Conservation (phyloP, 306 rosid genomes). For the Macrotyloma uniflorum region DNA sequence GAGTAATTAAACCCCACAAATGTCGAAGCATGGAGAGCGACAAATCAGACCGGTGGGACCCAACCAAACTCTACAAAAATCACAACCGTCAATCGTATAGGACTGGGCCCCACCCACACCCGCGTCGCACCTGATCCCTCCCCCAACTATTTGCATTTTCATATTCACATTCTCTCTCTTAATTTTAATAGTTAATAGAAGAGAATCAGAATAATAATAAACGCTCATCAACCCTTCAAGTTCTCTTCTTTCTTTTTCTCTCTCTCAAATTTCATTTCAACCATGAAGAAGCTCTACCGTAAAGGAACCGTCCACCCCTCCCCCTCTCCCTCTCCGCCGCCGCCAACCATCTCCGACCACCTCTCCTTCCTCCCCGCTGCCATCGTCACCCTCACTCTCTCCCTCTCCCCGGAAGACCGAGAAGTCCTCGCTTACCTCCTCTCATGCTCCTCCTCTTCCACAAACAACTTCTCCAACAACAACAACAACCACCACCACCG, state of each 20-base stretch:
- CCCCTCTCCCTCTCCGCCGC: conserved; percentile 87
- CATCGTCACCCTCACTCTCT: conserved; percentile 67
- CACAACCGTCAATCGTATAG: background rate
- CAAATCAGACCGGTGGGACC: conserved; percentile 35
- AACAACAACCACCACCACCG: conserved; percentile 6
- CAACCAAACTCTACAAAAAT: background rate
- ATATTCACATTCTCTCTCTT: conserved; percentile 7
- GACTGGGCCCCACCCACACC: background rate
- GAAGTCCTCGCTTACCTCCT: conserved; percentile 84
- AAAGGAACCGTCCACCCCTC: conserved; percentile 88
- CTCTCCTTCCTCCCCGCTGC: conserved; percentile 81
- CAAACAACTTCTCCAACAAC: background rate
- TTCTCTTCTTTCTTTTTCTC: background rate
- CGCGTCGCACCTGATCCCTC: conserved; percentile 38
- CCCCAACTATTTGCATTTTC: background rate
- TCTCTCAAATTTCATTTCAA: background rate
- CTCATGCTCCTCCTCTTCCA: conserved; percentile 52
- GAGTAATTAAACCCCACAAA: background rate
- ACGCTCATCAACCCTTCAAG: background rate
- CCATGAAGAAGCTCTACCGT: conserved; percentile 85
- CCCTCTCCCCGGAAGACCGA: conserved; percentile 67
- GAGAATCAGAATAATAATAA: conserved; percentile 42
- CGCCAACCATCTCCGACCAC: conserved; percentile 72
- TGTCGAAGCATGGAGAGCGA: conserved; percentile 15
- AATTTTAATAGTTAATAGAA: too few relatives aligned